Conservation (phyloP, 441 rosid genomes). For the Erysimum cheiri region DNA sequence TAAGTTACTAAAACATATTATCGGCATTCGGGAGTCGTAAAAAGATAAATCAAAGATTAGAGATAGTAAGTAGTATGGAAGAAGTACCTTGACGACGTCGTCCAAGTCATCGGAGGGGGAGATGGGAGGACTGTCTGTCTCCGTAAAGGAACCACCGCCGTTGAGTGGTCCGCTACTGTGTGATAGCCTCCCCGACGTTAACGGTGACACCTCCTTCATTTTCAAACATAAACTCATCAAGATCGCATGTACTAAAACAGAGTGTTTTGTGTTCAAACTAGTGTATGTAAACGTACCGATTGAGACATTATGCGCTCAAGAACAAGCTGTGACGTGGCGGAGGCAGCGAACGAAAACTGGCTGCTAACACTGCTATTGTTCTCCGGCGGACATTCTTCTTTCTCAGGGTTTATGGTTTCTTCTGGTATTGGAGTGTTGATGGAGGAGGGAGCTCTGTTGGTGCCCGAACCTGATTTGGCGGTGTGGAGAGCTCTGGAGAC, state of each 20-base stretch:
- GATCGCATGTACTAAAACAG: slow-evolving; percentile 5
- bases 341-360: slow-evolving; percentile 76
- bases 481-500: slow-evolving; percentile 72
- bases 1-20: not conserved
- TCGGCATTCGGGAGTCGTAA: not conserved
- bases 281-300: slow-evolving; percentile 53
- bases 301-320: slow-evolving; percentile 97
- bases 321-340: slow-evolving; percentile 87
- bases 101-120: slow-evolving; percentile 87
- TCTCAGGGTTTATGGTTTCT: slow-evolving; percentile 47
- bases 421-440: slow-evolving; percentile 63
- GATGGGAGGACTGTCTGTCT: slow-evolving; percentile 78
- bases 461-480: slow-evolving; percentile 48
- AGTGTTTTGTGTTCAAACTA: not conserved
- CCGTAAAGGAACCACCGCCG: slow-evolving; percentile 57
- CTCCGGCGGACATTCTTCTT: slow-evolving; percentile 45
- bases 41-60: slow-evolving; percentile 3
- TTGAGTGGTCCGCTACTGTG: slow-evolving; percentile 92
- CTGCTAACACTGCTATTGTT: slow-evolving; percentile 26
- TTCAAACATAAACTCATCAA: slow-evolving; percentile 14
- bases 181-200: slow-evolving; percentile 91
- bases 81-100: slow-evolving; percentile 79
- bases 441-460: slow-evolving; percentile 47
- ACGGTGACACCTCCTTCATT: slow-evolving; percentile 84
- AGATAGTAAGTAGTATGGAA: not conserved